Conservation (phyloP, 371 early-diverging fungal species). For the Blyttiomyces sp. region DNA sequence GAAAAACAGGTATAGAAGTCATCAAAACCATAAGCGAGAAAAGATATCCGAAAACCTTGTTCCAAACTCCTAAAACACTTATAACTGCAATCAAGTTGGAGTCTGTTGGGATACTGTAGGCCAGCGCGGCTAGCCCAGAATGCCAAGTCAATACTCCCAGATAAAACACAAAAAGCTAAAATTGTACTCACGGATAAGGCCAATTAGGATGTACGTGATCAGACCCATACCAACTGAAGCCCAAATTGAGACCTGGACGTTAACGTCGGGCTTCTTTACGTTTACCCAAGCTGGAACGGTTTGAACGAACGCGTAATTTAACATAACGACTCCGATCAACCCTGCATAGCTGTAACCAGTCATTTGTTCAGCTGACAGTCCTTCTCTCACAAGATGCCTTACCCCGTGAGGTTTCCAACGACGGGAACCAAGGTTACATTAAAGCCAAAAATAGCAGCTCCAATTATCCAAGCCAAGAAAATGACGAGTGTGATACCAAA, state of each 20-base stretch:
- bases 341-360: conserved; percentile 18
- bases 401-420: conserved; percentile 19
- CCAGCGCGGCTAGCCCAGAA: conserved; percentile 15
- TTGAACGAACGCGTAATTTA: conserved; percentile 28
- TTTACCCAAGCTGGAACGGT: conserved; percentile 33
- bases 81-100: conserved; percentile 22
- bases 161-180: background rate
- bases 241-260: conserved; percentile 23
- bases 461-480: conserved; percentile 28
- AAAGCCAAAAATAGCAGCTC: conserved; percentile 8
- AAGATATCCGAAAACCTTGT: conserved; percentile 26
- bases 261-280: conserved; percentile 23
- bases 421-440: conserved; percentile 10
- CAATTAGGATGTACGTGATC: conserved; percentile 16
- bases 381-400: background rate
- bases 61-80: background rate
- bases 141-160: background rate
- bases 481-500: conserved; percentile 29
- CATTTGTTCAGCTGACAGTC: background rate
- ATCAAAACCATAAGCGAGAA: conserved; percentile 23
- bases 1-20: conserved; percentile 28
- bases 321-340: conserved; percentile 29
- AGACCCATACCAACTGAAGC: conserved; percentile 7
- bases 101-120: conserved; percentile 16
- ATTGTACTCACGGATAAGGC: conserved; percentile 22